These are phyloP conservation scores for Colletotrichum spaethianum DNA, from an alignment of 2,329 filamentous ascomycete species.

Conservation along the genomic window DNA sequence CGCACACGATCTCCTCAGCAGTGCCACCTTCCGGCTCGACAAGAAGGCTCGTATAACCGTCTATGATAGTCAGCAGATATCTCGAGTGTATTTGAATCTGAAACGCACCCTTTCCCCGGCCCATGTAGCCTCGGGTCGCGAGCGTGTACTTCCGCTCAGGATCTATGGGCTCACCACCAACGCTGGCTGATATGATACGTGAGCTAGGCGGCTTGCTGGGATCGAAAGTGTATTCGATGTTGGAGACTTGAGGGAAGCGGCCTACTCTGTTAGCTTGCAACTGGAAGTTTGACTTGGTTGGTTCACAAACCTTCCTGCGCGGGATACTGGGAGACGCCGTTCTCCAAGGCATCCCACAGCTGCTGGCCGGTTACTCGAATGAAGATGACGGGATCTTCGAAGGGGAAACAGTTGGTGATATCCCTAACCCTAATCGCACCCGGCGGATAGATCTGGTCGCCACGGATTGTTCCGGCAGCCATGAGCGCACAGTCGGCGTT, in stretches of 20 bases:
- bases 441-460: conserved; percentile 89
- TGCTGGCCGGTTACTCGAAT: conserved; percentile 79
- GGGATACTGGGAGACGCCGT: conserved; percentile 84
- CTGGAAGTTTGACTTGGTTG: not conserved
- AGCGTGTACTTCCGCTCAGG: conserved; percentile 77
- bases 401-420: conserved; percentile 91
- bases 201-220: conserved; percentile 71
- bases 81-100: fast-evolving
- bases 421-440: conserved; percentile 84
- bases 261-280: conserved; percentile 46
- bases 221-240: conserved; percentile 83
- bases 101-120: conserved; percentile 76
- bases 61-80: conserved; percentile 52
- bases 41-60: conserved; percentile 85
- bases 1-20: conserved; percentile 83
- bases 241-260: conserved; percentile 88
- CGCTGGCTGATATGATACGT: conserved; percentile 73
- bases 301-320: conserved; percentile 77
- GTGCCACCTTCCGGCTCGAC: conserved; percentile 81
- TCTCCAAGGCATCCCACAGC: conserved; percentile 86
- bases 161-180: conserved; percentile 75
- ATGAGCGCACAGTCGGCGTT: conserved; percentile 86
- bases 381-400: conserved; percentile 90
- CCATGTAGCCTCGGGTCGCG: conserved; percentile 91
- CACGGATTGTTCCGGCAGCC: conserved; percentile 87